Evolutionary conservation across 805 yeast genomes (phyloP), one percentile per base, ranked within the genome.

Genomic region (Ogataea naganishii): DNA sequence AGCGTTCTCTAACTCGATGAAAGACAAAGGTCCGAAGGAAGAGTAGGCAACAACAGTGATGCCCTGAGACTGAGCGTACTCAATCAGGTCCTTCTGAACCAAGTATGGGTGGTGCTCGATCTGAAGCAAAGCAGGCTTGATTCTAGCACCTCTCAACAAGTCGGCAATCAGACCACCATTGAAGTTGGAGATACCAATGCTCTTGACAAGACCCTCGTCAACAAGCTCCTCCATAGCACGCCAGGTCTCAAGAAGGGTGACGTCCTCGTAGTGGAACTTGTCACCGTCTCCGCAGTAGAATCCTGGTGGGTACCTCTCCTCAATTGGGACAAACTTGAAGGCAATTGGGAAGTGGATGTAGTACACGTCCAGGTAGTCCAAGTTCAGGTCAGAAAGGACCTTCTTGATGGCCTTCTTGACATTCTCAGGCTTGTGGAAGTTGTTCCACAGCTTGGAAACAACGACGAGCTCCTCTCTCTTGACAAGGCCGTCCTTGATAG

Each of bases 381-480:
- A 48, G 23, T 57, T 43, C 54, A 65, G 56, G 43, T 66, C 72
- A 18, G 39, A 28, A 43, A 66, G 56, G 23, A 63, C 57, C 33
- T 50, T 55, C 38, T 64, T 48, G 35, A 65, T 48, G 11, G 71
- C 69, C 24, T 34, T 39, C 39, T 49, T 60, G 31, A 64, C 69
- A 36, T 59, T 50, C 36, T 56, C 51, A 16, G 71, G 69, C 44
- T 54, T 51, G 46, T 69, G 75, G 56, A 41, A 68, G 44, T 44
- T 59, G 58, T 69, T 69, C 72, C 67, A 66, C 45, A 64, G 64
- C 57, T 82, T 82, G 37, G 89, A 76, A 32, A 80, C 77, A 42
- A 82, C 64, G 58, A 78, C 77, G 39, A 82, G 58, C 30, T 82
- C 94, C 36, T 75, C 79, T 52, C 86, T 68, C 36, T 66, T 64